These are phyloP conservation scores for Ceratobasidium sp. DNA, from an alignment of 1,284 basidiomycete genomes.

Conservation along the genomic window DNA sequence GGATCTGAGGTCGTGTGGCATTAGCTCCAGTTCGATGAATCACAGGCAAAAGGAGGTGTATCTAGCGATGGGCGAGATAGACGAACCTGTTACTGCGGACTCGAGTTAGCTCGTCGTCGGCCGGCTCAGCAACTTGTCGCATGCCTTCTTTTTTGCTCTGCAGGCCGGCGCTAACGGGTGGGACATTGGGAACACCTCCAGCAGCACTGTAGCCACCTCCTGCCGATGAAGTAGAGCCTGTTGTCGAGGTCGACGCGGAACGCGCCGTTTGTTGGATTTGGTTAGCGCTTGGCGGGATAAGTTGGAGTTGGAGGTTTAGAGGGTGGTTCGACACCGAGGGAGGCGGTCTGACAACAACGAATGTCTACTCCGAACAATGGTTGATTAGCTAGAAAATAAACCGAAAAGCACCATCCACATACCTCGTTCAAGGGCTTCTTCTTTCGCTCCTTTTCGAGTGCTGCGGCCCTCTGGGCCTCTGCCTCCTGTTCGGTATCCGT, in stretches of 20 bases:
- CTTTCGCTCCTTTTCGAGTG: conserved; percentile 21
- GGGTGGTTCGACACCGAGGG: conserved; percentile 88
- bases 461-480: neutral
- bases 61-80: neutral
- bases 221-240: conserved; percentile 30
- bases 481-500: conserved; percentile 21
- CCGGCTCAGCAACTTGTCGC: conserved; percentile 14
- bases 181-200: conserved; percentile 36
- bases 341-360: conserved; percentile 87
- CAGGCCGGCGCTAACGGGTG: conserved; percentile 23
- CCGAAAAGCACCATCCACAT: neutral
- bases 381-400: neutral
- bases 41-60: conserved; percentile 50
- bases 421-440: conserved; percentile 39
- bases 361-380: conserved; percentile 67
- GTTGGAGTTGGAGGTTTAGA: conserved; percentile 93
- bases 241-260: conserved; percentile 43
- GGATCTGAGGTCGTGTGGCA: conserved; percentile 51
- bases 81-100: conserved; percentile 2
- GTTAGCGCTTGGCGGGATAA: conserved; percentile 68
- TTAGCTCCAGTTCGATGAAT: conserved; percentile 12
- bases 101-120: conserved; percentile 19
- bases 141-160: conserved; percentile 18
- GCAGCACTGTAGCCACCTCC: conserved; percentile 10
- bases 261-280: conserved; percentile 50